These are phyloP conservation scores for Lagenidium giganteum DNA, from an alignment of 352 stramenopile species.

Conservation along the genomic window DNA sequence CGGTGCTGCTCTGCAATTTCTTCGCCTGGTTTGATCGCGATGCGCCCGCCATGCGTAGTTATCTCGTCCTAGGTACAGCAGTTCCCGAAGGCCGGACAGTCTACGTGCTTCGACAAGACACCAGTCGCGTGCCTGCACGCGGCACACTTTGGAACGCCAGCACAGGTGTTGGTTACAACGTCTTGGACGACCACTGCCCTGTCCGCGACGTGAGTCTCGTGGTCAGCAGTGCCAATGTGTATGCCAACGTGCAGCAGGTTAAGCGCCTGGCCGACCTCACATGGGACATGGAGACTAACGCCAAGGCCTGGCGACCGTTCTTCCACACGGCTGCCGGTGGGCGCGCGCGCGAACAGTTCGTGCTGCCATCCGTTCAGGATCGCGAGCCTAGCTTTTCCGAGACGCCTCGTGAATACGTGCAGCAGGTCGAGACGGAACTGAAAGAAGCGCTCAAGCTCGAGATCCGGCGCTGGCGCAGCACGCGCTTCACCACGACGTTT, in stretches of 20 bases:
- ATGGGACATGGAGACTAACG: slow-evolving; percentile 81
- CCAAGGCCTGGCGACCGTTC: slow-evolving; percentile 84
- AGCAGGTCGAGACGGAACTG: slow-evolving; percentile 76
- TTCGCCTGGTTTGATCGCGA: slow-evolving; percentile 82
- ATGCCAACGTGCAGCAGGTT: slow-evolving; percentile 79
- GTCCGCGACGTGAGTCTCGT: slow-evolving; percentile 82
- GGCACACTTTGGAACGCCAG: slow-evolving; percentile 88
- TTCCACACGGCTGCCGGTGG: slow-evolving; percentile 38
- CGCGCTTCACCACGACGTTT: slow-evolving; percentile 79
- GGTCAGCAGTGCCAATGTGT: slow-evolving; percentile 89
- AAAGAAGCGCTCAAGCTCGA: slow-evolving; percentile 76
- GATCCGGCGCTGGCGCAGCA: slow-evolving; percentile 87
- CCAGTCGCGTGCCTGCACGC: slow-evolving; percentile 39
- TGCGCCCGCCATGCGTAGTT: slow-evolving; percentile 33
- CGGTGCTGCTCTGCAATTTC: slow-evolving; percentile 89
- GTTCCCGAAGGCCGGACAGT: slow-evolving; percentile 87
- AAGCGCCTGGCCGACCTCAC: slow-evolving; percentile 46
- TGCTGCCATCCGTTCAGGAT: slow-evolving; percentile 46
- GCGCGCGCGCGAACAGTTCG: slow-evolving; percentile 19
- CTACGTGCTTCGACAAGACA: slow-evolving; percentile 72
- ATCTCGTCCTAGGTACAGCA: slow-evolving; percentile 82
- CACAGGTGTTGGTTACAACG: slow-evolving; percentile 69
- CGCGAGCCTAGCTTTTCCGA: slow-evolving; percentile 49
- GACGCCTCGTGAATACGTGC: slow-evolving; percentile 47
- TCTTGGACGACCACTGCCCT: slow-evolving; percentile 76